Conservation (phyloP, 345 rosid genomes). For the Citrus sinensis region DVS_A1.0 CM039163.1:36576001-36576500, state of each 20-base stretch:
- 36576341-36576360: slow-evolving; percentile 89
- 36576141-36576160: neutral
- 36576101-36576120: neutral
- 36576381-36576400: slow-evolving; percentile 81
- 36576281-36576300: slow-evolving; percentile 61
- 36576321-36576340: slow-evolving; percentile 93
- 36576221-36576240: neutral
- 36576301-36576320: slow-evolving; percentile 57
- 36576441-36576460: slow-evolving; percentile 74
- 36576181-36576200: neutral
- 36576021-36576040: neutral
- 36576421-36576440: slow-evolving; percentile 89
- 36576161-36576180: neutral
- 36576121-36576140: neutral
- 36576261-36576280: slow-evolving; percentile 76
- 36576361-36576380: slow-evolving; percentile 89
- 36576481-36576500: slow-evolving; percentile 72
- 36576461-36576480: slow-evolving; percentile 87
- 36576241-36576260: neutral
- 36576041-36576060: neutral
- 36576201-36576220: neutral
- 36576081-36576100: neutral
- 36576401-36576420: slow-evolving; percentile 69
- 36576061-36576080: neutral
- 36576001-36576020: slow-evolving; percentile 64